phyloP scores from a whole-genome alignment of 208 protist species.

The Porcisia deanei region DNA sequence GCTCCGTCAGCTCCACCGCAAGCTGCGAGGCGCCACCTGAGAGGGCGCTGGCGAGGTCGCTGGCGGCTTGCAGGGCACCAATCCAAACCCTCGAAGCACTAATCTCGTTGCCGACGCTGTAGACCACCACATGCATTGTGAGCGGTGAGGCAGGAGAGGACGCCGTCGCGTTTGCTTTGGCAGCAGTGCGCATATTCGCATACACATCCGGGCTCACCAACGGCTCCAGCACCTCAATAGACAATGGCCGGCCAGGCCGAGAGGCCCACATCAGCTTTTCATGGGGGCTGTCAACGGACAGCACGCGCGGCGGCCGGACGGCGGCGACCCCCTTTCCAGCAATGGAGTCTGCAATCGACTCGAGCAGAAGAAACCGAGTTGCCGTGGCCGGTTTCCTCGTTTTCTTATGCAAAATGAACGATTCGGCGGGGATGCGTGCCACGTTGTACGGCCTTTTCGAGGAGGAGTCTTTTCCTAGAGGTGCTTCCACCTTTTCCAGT shows the following conservation, averaged over 20 bases:
- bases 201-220: slow-evolving; percentile 12
- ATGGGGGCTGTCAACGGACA: slow-evolving; percentile 10
- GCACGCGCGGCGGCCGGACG: slow-evolving; percentile 16
- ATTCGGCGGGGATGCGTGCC: not conserved
- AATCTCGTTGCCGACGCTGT: slow-evolving; percentile 21
- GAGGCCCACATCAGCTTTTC: slow-evolving; percentile 36
- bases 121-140: slow-evolving; percentile 29
- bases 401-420: not conserved
- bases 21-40: slow-evolving; percentile 17
- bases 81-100: slow-evolving; percentile 20
- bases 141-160: not conserved
- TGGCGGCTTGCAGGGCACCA: slow-evolving; percentile 26
- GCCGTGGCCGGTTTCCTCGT: not conserved
- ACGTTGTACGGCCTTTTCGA: not conserved
- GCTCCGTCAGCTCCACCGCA: slow-evolving; percentile 13
- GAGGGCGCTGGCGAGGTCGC: slow-evolving; percentile 11
- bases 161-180: not conserved
- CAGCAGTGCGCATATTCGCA: slow-evolving; percentile 3
- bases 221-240: slow-evolving; percentile 15
- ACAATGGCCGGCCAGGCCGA: slow-evolving; percentile 12
- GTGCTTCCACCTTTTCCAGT: not conserved
- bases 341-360: not conserved
- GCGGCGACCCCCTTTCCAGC: not conserved
- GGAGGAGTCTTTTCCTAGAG: not conserved
- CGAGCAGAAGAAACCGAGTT: not conserved